Evolutionary conservation across 495 filamentous ascomycete species (phyloP), one percentile per base, ranked within the genome.

Genomic region (Thermothielavioides terrestris): DNA sequence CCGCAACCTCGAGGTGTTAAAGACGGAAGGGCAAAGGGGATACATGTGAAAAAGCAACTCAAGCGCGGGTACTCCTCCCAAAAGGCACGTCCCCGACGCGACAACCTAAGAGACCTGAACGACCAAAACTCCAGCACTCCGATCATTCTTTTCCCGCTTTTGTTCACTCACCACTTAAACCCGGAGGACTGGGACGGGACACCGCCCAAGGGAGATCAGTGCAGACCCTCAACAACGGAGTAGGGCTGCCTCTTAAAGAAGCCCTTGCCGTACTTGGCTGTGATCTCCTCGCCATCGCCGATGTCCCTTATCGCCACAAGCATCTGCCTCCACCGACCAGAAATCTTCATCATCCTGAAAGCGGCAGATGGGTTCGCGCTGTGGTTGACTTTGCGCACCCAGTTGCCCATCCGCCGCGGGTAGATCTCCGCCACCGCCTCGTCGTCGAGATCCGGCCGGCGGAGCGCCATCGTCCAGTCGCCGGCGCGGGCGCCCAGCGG

Each of bases 321-420:
- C 46, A 63, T 49, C 50, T 52, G 27, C 30, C 62, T 41, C 58
- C 58, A 65, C 10, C 50, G 45, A 3, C 62, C 60, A 7, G 51
- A 47, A 11, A 63, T 54, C 43, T 61, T 63, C 46, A 61, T 46
- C 3, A 52, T 8, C 27, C 30, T 39, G 28, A 61, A 58, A 32
- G 27, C 44, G 15, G 57, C 53, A 9, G 53, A 53, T 15, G 62
- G 62, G 6, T 46, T 20, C 2, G 31, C 30, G 39, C 39, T 53
- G 30, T 65, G 62, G 14, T 21, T 46, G 47, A 65, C 62, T 23
- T 57, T 57, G n/a, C 62, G 58, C 9, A 63, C 60, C 62, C 62
- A 65, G 42, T 65, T 65, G 25, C 62, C 62, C 45, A 49, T 53
- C 18, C 42, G 39, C 23, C 41, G 41, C 5, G 60, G 50, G 14